Percentiles rank a stretch among this genome's conserved stretches.
phyloP scores from a whole-genome alignment of 202 grass and related monocot genomes.

The Setaria viridis region DNA sequence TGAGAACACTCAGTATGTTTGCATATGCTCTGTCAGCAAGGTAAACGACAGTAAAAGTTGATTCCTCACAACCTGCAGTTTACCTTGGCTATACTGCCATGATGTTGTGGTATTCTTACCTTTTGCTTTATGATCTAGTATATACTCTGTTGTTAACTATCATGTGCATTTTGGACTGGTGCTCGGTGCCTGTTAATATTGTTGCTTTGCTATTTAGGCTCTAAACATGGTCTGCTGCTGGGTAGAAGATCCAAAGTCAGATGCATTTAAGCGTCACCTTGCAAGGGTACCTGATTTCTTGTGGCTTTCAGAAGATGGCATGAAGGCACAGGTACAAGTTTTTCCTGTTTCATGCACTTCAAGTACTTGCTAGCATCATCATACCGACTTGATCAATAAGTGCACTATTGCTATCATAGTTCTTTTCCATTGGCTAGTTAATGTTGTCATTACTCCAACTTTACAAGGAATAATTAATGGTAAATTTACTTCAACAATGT shows the following conservation, averaged over 20 bases:
- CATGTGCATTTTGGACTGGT: background rate
- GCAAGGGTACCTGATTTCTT: constrained; percentile 61
- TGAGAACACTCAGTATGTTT: constrained; percentile 50
- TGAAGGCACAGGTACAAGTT: constrained; percentile 59
- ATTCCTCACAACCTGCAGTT: background rate
- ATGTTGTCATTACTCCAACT: background rate
- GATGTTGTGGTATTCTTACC: background rate
- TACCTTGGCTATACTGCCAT: background rate
- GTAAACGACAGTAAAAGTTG: background rate
- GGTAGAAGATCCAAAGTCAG: constrained; percentile 50
- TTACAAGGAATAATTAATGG: background rate
- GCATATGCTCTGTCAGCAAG: constrained; percentile 42
- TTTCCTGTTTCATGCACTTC: background rate
- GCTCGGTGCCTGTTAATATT: background rate
- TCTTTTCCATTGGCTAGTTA: background rate
- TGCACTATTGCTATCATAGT: no score
- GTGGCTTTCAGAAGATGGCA: constrained; percentile 75
- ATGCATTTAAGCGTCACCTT: constrained; percentile 55
- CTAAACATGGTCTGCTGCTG: constrained; percentile 56
- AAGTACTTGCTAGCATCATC: background rate
- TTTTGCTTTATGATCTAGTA: background rate
- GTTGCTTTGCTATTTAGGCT: constrained; percentile 6
- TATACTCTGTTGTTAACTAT: background rate
- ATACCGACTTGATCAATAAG: background rate
- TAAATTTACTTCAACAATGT: no score